Percentiles rank a stretch among this genome's conserved stretches.
These are phyloP conservation scores for Metschnikowia santaceciliae DNA, from an alignment of 805 yeast species.

Conservation along the genomic window DNA sequence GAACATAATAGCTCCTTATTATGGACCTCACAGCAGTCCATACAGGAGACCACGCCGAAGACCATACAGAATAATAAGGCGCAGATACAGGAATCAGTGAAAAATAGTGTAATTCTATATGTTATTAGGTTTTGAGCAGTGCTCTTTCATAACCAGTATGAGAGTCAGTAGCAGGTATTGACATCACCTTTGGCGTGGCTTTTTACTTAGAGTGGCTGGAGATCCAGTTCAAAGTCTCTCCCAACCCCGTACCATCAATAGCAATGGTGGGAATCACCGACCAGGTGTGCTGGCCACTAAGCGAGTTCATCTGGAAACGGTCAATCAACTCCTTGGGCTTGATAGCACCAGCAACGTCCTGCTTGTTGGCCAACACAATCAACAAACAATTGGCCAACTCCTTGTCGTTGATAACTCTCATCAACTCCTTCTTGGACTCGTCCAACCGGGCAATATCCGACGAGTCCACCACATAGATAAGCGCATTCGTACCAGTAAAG, in stretches of 20 bases:
- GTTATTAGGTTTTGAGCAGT: not conserved
- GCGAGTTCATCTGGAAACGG: slow-evolving; percentile 56
- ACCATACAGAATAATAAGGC: not conserved
- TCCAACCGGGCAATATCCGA: slow-evolving; percentile 68
- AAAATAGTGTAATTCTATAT: not conserved
- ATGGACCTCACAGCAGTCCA: not conserved
- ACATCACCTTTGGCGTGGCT: not conserved
- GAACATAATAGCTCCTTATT: too few species aligned
- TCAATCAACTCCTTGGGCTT: slow-evolving; percentile 80
- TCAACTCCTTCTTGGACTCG: slow-evolving; percentile 74
- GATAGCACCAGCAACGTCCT: slow-evolving; percentile 68
- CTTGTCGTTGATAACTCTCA: slow-evolving; percentile 74
- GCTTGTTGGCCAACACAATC: slow-evolving; percentile 85
- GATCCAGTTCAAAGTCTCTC: slow-evolving; percentile 85
- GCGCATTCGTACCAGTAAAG: slow-evolving; percentile 87
- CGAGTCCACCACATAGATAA: slow-evolving; percentile 86
- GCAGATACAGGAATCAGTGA: not conserved
- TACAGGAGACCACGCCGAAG: not conserved
- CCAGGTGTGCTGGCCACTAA: slow-evolving; percentile 70
- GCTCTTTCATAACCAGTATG: slow-evolving; percentile 10
- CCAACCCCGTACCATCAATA: slow-evolving; percentile 82
- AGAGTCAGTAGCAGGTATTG: not conserved
- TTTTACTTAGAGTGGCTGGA: slow-evolving; percentile 50
- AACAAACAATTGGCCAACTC: slow-evolving; percentile 78
- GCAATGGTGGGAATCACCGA: slow-evolving; percentile 91